Percentiles rank a stretch among this genome's conserved stretches.
phyloP scores from a whole-genome alignment of 2,329 filamentous ascomycete species.

The Dactylellina leptospora region DNA sequence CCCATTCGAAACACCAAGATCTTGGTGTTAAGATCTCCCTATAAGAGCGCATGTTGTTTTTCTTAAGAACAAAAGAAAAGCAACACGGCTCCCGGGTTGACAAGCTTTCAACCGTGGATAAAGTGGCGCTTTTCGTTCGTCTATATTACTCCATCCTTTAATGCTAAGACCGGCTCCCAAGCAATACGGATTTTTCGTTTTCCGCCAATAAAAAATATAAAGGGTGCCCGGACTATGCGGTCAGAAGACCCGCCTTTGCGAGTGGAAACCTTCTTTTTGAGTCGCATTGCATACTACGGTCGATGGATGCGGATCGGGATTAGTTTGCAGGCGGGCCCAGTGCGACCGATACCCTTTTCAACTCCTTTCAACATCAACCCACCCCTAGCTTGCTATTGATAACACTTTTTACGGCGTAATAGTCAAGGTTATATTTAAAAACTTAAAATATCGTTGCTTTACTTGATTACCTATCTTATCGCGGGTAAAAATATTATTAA shows the following conservation, averaged over 20 bases:
- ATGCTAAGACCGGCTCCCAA: not conserved
- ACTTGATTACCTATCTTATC: not conserved
- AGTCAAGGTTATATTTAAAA: not conserved
- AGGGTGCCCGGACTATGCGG: slow-evolving; percentile 33
- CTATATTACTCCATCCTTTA: slow-evolving; percentile 34
- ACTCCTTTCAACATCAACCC: not conserved
- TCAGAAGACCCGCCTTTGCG: slow-evolving; percentile 47
- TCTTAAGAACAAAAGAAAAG: not conserved
- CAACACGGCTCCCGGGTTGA: slow-evolving; percentile 4
- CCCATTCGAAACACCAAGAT: too few species aligned
- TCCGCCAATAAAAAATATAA: slow-evolving; percentile 36
- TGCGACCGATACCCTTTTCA: slow-evolving; percentile 8
- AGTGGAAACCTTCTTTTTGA: not conserved
- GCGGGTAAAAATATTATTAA: slow-evolving; percentile 1
- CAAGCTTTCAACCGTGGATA: slow-evolving; percentile 45
- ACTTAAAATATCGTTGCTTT: not conserved
- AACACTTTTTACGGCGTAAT: not conserved
- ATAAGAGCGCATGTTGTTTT: too few species aligned
- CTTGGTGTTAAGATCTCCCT: too few species aligned
- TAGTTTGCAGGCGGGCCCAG: slow-evolving; percentile 24
- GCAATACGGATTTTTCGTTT: slow-evolving; percentile 27
- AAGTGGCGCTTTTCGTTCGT: slow-evolving; percentile 36
- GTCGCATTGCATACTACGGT: not conserved
- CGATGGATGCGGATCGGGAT: slow-evolving; percentile 4
- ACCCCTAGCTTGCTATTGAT: not conserved